Conservation (phyloP, 257 asterid species). For the Verbena officinalis region DNA sequence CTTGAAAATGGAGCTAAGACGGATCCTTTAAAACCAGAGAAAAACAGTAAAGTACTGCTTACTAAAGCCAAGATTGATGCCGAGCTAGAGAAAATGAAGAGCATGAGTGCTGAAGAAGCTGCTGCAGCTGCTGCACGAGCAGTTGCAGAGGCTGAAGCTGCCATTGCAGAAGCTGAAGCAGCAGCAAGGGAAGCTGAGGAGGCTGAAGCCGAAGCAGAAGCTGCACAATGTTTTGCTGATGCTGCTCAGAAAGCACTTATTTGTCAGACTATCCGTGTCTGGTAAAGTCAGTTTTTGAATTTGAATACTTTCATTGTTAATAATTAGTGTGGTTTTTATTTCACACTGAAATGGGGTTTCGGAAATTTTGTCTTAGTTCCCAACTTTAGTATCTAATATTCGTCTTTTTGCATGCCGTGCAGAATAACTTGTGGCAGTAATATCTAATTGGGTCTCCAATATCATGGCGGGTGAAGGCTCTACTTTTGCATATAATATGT, state of each 20-base stretch:
- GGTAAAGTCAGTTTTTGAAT: conserved; percentile 45
- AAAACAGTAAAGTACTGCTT: conserved; percentile 39
- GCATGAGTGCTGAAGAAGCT: conserved; percentile 76
- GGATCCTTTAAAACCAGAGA: conserved; percentile 39
- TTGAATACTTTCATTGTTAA: background rate
- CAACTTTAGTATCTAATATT: conserved; percentile 22
- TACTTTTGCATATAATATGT: conserved; percentile 24
- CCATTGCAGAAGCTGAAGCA: conserved; percentile 79
- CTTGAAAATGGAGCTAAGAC: conserved; percentile 44
- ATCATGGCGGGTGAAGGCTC: conserved; percentile 26
- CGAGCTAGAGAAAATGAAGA: conserved; percentile 71
- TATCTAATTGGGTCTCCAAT: conserved; percentile 9
- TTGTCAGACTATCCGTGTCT: conserved; percentile 59
- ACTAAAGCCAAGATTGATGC: conserved; percentile 75
- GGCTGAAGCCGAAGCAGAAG: conserved; percentile 94
- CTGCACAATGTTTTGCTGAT: conserved; percentile 82
- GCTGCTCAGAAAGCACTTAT: conserved; percentile 65
- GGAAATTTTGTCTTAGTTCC: background rate
- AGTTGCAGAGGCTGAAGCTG: conserved; percentile 91
- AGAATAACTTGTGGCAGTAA: conserved; percentile 29
- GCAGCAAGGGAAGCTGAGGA: conserved; percentile 94
- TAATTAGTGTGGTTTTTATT: background rate
- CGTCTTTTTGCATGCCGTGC: conserved; percentile 29
- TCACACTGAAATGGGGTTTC: background rate
- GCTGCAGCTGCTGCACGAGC: conserved; percentile 87